Conservation (phyloP, 495 filamentous ascomycete genomes). For the Cercophora scortea region DNA sequence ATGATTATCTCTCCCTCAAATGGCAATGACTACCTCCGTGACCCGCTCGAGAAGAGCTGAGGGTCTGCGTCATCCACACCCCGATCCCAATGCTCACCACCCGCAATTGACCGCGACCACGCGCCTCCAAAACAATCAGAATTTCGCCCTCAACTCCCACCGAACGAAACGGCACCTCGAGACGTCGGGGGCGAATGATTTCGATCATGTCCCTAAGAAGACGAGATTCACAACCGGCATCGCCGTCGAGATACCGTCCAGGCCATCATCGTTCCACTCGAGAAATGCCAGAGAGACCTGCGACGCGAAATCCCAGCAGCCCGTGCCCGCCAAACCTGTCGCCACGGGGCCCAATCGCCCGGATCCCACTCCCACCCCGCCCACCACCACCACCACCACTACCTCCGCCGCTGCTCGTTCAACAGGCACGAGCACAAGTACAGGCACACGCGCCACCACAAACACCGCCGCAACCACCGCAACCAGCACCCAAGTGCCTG, state of each 20-base stretch:
- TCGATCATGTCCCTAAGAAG: slow-evolving; percentile 14
- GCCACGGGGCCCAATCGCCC: slow-evolving; percentile 16
- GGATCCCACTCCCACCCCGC: slow-evolving; percentile 11
- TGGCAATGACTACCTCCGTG: slow-evolving; percentile 27
- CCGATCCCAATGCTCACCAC: slow-evolving; percentile 13
- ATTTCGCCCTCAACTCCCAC: slow-evolving; percentile 4
- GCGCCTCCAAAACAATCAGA: slow-evolving; percentile 7
- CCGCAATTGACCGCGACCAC: slow-evolving; percentile 9
- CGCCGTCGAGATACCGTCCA: slow-evolving; percentile 33
- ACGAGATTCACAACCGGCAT: slow-evolving; percentile 21
- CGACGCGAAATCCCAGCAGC: slow-evolving; percentile 30
- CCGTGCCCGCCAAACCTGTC: slow-evolving; percentile 17
- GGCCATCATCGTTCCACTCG: slow-evolving; percentile 18
- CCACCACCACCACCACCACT: slow-evolving; percentile 12
- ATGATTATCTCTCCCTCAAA: slow-evolving; percentile 14
- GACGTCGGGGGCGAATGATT: slow-evolving; percentile 3
- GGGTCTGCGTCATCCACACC: slow-evolving; percentile 15
- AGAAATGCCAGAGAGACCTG: slow-evolving; percentile 14
- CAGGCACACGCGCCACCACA: not conserved
- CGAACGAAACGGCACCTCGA: slow-evolving; percentile 21
- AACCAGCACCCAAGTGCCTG: slow-evolving; percentile 14
- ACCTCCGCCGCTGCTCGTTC: slow-evolving; percentile 15
- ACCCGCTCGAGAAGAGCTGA: slow-evolving; percentile 31
- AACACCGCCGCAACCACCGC: slow-evolving; percentile 8
- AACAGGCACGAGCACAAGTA: slow-evolving; percentile 17